Evolutionary conservation across 2,329 filamentous ascomycete species (phyloP).

Genomic region (Arthrobotrys sphaeroides): DNA sequence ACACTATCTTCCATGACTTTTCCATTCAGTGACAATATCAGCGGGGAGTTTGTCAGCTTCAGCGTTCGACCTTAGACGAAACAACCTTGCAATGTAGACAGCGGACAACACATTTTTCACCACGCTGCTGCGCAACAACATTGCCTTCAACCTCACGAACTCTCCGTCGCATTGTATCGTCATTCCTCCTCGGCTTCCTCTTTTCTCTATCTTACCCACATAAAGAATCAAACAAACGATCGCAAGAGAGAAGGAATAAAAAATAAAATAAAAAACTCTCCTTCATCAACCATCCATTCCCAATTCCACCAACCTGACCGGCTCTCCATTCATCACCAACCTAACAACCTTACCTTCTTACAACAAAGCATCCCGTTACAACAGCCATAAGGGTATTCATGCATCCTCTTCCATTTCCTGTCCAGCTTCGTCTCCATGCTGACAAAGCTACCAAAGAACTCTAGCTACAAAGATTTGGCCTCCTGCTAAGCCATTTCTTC

Average conservation of each 20-base stretch:
- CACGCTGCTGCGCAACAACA: slow-evolving; percentile 1
- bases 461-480: background rate
- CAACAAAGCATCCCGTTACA: background rate
- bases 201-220: slow-evolving; percentile 1
- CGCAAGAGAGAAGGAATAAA: background rate
- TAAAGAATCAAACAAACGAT: background rate
- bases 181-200: background rate
- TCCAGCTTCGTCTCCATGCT: background rate
- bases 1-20: background rate
- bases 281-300: background rate
- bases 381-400: background rate
- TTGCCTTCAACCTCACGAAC: background rate
- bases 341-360: background rate
- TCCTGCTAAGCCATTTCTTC: background rate
- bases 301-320: background rate
- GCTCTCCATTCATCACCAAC: background rate
- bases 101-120: slow-evolving; percentile 43
- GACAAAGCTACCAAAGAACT: background rate
- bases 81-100: background rate
- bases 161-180: background rate
- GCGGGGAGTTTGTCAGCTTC: background rate
- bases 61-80: background rate
- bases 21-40: slow-evolving; percentile 8
- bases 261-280: background rate
- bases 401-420: background rate